A percentile compares a stretch with the other conserved stretches of the same genome.
Evolutionary conservation across 352 stramenopile genomes (phyloP).

Genomic region (Phytophthora melonis): DNA sequence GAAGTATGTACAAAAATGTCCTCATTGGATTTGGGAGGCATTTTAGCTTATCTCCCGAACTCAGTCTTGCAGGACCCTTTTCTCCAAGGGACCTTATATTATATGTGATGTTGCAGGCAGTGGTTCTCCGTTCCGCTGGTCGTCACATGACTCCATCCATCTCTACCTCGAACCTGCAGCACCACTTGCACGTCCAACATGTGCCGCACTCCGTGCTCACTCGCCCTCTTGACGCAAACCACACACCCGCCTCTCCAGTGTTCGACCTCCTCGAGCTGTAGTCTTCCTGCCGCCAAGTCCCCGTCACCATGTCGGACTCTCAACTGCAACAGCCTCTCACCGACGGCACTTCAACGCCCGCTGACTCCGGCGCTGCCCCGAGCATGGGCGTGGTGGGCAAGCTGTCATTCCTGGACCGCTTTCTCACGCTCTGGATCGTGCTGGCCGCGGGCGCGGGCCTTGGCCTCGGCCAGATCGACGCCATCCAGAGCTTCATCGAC

Average conservation of each 20-base stretch:
- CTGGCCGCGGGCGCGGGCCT: conserved; percentile 44
- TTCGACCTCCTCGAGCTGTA: too few species aligned
- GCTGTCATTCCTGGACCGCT: conserved; percentile 52
- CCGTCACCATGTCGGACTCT: too few species aligned
- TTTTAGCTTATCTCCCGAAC: too few species aligned
- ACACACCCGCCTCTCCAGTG: too few species aligned
- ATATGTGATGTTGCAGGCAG: neutral
- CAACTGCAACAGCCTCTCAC: too few species aligned
- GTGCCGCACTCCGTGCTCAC: neutral
- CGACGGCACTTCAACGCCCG: neutral
- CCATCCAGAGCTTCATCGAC: conserved; percentile 52
- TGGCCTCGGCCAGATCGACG: conserved; percentile 43
- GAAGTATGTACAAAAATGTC: too few species aligned
- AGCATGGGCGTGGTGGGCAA: conserved; percentile 15
- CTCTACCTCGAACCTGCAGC: neutral
- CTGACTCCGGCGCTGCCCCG: neutral
- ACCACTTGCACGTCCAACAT: too few species aligned
- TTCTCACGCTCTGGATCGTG: conserved; percentile 64
- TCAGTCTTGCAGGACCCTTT: neutral
- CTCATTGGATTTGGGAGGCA: too few species aligned
- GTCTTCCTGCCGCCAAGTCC: too few species aligned
- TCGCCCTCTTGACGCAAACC: conserved; percentile 4
- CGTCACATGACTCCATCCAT: neutral
- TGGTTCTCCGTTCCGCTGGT: conserved; percentile 5
- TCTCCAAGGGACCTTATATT: neutral